Conservation (phyloP, 495 filamentous ascomycete species). For the Sporormia fimetaria region DNA sequence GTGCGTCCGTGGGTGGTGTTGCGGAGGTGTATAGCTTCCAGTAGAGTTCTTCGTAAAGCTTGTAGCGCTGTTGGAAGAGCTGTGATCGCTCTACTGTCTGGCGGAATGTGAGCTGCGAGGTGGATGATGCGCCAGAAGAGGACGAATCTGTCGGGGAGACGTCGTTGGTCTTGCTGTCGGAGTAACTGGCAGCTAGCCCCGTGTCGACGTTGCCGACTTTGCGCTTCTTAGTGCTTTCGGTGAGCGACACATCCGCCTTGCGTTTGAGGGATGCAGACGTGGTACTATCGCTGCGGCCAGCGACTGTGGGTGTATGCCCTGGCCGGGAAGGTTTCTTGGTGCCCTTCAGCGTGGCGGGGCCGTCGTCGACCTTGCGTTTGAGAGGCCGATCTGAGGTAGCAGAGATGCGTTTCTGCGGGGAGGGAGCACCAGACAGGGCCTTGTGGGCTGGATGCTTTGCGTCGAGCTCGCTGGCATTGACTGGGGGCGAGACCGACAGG, state of each 20-base stretch:
- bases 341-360: slow-evolving; percentile 5
- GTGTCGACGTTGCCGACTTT: slow-evolving; percentile 21
- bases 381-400: slow-evolving; percentile 18
- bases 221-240: slow-evolving; percentile 14
- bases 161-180: slow-evolving; percentile 1
- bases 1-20: slow-evolving; percentile 12
- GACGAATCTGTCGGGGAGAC: slow-evolving; percentile 19
- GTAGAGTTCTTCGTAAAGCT: slow-evolving; percentile 25
- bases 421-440: slow-evolving; percentile 17
- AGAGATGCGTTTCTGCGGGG: slow-evolving; percentile 18
- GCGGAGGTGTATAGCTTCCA: slow-evolving; percentile 17
- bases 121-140: slow-evolving; percentile 12
- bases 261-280: background rate
- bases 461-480: slow-evolving; percentile 29
- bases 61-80: slow-evolving; percentile 27
- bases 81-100: slow-evolving; percentile 25
- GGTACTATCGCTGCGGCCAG: slow-evolving; percentile 1
- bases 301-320: too few relatives aligned
- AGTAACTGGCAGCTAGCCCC: slow-evolving; percentile 17
- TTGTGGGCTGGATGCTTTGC: slow-evolving; percentile 24
- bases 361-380: slow-evolving; percentile 20
- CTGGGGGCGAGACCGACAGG: slow-evolving; percentile 24
- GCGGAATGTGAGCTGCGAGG: slow-evolving; percentile 21
- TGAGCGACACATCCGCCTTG: slow-evolving; percentile 6
- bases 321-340: too few relatives aligned